Percentiles rank a stretch among this genome's conserved stretches.
These are phyloP conservation scores for Corinectria fuckeliana DNA, from an alignment of 2,329 filamentous ascomycete species.

Conservation along the genomic window DNA sequence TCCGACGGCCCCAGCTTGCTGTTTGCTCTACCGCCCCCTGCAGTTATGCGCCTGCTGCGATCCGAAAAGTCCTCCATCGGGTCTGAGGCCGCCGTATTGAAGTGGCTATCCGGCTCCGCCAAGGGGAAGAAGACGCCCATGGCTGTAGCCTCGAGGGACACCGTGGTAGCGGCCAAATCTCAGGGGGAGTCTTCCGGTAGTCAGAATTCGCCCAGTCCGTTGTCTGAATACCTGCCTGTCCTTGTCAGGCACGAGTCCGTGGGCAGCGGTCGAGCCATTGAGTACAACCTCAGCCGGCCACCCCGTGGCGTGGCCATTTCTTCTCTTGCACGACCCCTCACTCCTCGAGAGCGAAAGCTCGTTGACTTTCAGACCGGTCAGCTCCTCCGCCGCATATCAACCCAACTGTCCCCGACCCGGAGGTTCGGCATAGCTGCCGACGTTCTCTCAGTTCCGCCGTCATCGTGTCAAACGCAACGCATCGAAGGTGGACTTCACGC, in stretches of 20 bases:
- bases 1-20: conserved; percentile 50
- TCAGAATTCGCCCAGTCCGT: conserved; percentile 6
- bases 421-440: conserved; percentile 52
- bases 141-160: conserved; percentile 1
- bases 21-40: conserved; percentile 51
- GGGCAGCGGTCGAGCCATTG: conserved; percentile 38
- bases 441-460: conserved; percentile 33
- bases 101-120: conserved; percentile 49
- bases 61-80: conserved; percentile 52
- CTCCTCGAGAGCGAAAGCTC: conserved; percentile 41
- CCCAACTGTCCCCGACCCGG: conserved; percentile 52
- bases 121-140: conserved; percentile 21
- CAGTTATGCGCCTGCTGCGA: conserved; percentile 53
- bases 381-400: conserved; percentile 53
- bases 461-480: conserved; percentile 20
- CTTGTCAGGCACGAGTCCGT: conserved; percentile 48
- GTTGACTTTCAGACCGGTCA: conserved; percentile 57
- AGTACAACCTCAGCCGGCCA: conserved; percentile 53
- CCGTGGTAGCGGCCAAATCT: conserved; percentile 3
- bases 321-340: conserved; percentile 43
- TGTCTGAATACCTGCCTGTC: conserved; percentile 48
- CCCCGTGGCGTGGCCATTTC: conserved; percentile 48
- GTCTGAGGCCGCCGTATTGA: conserved; percentile 53
- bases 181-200: neutral
- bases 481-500: conserved; percentile 33